These are phyloP conservation scores for Pythium apleroticum DNA, from an alignment of 352 stramenopile species.

Conservation along the genomic window DNA sequence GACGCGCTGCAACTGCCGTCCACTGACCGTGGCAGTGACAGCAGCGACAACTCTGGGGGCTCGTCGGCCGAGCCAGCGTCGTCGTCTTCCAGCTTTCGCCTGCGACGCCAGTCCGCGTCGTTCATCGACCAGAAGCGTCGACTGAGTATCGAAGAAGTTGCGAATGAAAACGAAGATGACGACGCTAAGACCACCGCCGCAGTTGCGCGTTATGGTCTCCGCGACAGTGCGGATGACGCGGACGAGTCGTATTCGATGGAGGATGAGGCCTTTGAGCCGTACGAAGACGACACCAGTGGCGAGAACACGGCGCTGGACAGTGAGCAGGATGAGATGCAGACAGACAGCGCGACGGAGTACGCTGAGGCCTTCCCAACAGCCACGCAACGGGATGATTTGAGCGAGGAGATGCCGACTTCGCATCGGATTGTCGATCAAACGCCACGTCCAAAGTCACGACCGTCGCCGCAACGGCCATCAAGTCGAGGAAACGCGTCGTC, in stretches of 20 bases:
- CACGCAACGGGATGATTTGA: not conserved
- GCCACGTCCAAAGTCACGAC: not conserved
- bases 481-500: not conserved
- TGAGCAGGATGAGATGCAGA: no score
- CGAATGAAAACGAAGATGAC: constrained; percentile 14
- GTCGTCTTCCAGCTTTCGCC: not conserved
- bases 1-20: constrained; percentile 12
- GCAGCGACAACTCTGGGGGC: not conserved
- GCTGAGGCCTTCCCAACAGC: not conserved
- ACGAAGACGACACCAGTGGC: constrained; percentile 25
- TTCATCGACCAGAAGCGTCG: constrained; percentile 12
- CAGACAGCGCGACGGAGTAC: not conserved
- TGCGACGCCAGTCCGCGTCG: constrained; percentile 4
- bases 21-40: not conserved
- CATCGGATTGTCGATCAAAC: not conserved
- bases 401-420: not conserved
- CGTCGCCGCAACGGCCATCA: not conserved
- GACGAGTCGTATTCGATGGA: constrained; percentile 36
- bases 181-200: not conserved
- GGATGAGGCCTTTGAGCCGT: constrained; percentile 39
- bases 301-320: not conserved
- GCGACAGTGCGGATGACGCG: constrained; percentile 7
- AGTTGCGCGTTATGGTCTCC: not conserved
- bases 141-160: constrained; percentile 15
- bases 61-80: not conserved